Evolutionary conservation across 23 red algal species (phyloP).

Genomic region (Chondrus crispus): DNA sequence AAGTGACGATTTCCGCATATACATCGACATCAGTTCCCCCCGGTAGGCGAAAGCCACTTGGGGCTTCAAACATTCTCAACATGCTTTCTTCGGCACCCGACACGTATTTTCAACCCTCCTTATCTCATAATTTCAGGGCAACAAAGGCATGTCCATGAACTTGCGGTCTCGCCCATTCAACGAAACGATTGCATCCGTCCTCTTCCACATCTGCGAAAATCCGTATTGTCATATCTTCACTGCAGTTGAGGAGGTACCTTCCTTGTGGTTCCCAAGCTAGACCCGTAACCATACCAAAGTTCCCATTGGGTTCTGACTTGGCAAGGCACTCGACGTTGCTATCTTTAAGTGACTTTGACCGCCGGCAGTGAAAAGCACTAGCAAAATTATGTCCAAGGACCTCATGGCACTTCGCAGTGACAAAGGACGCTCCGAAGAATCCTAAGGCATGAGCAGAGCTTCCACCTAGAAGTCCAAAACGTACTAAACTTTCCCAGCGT

Average conservation of each 20-base stretch:
- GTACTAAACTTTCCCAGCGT: constrained; percentile 8
- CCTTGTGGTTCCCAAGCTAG: constrained; percentile 45
- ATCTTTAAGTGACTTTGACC: background rate
- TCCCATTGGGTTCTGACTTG: constrained; percentile 20
- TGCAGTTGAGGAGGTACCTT: constrained; percentile 26
- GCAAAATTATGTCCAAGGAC: constrained; percentile 44
- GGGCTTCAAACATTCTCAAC: constrained; percentile 77
- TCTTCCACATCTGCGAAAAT: constrained; percentile 13
- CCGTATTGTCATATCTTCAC: constrained; percentile 44
- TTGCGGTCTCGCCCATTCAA: constrained; percentile 76
- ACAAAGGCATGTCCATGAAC: constrained; percentile 80
- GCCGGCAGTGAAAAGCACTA: constrained; percentile 49
- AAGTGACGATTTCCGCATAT: too few species aligned
- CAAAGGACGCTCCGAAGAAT: constrained; percentile 43
- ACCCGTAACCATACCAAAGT: constrained; percentile 30
- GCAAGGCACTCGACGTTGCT: constrained; percentile 15
- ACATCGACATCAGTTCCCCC: too few species aligned
- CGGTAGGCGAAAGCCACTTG: constrained; percentile 48
- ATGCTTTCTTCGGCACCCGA: constrained; percentile 82
- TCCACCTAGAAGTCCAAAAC: constrained; percentile 63
- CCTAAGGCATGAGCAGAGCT: constrained; percentile 43
- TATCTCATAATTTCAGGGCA: constrained; percentile 36
- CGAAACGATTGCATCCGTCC: background rate
- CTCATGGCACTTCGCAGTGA: background rate
- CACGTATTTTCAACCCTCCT: constrained; percentile 16